Evolutionary conservation across 805 yeast genomes (phyloP).

Genomic region (Starmerella ratchasimensis): DNA sequence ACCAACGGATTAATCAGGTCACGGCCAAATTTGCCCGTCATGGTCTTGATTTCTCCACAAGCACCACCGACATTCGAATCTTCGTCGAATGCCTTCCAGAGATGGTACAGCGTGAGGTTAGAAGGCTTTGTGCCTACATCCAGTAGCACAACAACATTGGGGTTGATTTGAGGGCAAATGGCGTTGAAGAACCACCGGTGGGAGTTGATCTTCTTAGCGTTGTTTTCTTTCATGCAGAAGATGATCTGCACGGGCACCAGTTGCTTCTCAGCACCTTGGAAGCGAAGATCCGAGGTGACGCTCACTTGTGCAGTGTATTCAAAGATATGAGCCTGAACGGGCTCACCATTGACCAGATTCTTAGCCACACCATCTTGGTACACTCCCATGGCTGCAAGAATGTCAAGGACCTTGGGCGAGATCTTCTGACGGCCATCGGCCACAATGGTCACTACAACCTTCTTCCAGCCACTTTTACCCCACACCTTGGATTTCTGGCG

Average conservation of each 20-base stretch:
- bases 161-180: slow-evolving; percentile 79
- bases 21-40: slow-evolving; percentile 79
- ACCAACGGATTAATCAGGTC: slow-evolving; percentile 81
- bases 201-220: slow-evolving; percentile 87
- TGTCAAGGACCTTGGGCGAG: slow-evolving; percentile 69
- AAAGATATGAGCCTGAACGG: slow-evolving; percentile 84
- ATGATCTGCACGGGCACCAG: slow-evolving; percentile 88
- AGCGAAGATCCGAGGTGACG: slow-evolving; percentile 73
- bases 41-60: slow-evolving; percentile 92
- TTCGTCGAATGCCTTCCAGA: slow-evolving; percentile 95
- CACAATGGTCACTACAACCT: slow-evolving; percentile 79
- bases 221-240: slow-evolving; percentile 84
- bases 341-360: slow-evolving; percentile 79
- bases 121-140: slow-evolving; percentile 99
- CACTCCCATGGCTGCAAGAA: slow-evolving; percentile 87
- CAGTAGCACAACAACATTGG: slow-evolving; percentile 73
- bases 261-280: slow-evolving; percentile 70
- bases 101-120: slow-evolving; percentile 69
- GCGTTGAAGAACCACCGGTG: slow-evolving; percentile 97
- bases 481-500: slow-evolving; percentile 73
- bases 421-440: slow-evolving; percentile 92
- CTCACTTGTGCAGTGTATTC: slow-evolving; percentile 95
- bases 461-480: slow-evolving; percentile 97
- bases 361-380: slow-evolving; percentile 97
- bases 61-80: slow-evolving; percentile 98